Evolutionary conservation across 1,284 basidiomycete genomes (phyloP).

Genomic region (Microstroma glucosiphilum): DNA sequence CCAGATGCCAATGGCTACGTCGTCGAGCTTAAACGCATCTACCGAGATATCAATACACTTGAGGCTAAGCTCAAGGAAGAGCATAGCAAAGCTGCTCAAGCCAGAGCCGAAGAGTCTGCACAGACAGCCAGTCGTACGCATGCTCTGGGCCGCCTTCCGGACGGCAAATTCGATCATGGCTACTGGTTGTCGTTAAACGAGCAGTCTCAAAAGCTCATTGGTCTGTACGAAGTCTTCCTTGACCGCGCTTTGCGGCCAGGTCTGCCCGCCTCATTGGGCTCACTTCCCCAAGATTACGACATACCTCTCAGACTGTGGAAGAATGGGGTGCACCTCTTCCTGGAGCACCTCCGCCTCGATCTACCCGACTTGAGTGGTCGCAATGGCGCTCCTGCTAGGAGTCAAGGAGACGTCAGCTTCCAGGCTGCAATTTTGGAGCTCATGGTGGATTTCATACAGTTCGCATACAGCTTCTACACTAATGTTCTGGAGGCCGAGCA

Average conservation of each 20-base stretch:
- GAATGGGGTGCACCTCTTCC: slow-evolving; percentile 77
- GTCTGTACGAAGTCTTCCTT: slow-evolving; percentile 79
- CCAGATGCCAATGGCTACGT: slow-evolving; percentile 61
- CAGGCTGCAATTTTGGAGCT: slow-evolving; percentile 58
- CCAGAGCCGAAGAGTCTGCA: slow-evolving; percentile 5
- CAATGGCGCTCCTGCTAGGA: neutral
- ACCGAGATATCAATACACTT: slow-evolving; percentile 66
- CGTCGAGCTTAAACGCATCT: slow-evolving; percentile 69
- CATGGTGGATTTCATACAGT: slow-evolving; percentile 85
- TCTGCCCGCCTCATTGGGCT: slow-evolving; percentile 76
- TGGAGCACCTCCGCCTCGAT: slow-evolving; percentile 79
- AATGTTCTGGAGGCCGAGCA: slow-evolving; percentile 75
- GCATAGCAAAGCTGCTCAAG: slow-evolving; percentile 26
- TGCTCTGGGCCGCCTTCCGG: slow-evolving; percentile 11
- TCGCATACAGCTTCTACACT: slow-evolving; percentile 88
- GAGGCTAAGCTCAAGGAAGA: slow-evolving; percentile 65
- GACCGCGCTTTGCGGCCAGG: slow-evolving; percentile 76
- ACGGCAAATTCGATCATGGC: slow-evolving; percentile 20
- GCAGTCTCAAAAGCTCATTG: slow-evolving; percentile 63
- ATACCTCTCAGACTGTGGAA: slow-evolving; percentile 91
- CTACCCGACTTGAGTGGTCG: slow-evolving; percentile 55
- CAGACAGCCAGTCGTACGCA: slow-evolving; percentile 19
- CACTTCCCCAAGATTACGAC: slow-evolving; percentile 87
- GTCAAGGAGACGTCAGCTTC: slow-evolving; percentile 3
- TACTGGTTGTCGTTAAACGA: slow-evolving; percentile 30